phyloP scores from a whole-genome alignment of 176 grass and related monocot species.

The Triticum timopheevii region DNA sequence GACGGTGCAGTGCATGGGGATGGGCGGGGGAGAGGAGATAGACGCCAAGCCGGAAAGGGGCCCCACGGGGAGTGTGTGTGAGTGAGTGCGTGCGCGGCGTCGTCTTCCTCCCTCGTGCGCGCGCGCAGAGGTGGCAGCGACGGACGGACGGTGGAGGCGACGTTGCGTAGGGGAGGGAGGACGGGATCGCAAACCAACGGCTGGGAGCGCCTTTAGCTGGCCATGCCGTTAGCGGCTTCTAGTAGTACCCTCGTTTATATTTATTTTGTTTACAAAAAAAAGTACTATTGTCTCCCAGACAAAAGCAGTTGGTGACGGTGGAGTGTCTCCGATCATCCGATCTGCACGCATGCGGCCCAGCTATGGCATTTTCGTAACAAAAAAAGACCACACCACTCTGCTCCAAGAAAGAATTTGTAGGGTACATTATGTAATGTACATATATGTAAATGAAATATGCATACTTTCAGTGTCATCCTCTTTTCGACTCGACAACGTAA shows the following conservation, averaged over 20 bases:
- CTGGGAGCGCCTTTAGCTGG: constrained; percentile 30
- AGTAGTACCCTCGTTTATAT: neutral
- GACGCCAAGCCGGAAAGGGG: neutral
- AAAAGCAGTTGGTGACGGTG: too few species aligned
- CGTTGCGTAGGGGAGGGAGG: neutral
- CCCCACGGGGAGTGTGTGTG: constrained; percentile 10
- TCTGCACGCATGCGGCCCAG: too few species aligned
- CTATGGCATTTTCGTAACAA: too few species aligned
- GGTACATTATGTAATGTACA: too few species aligned
- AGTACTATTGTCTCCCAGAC: too few species aligned
- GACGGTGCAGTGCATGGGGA: constrained; percentile 33
- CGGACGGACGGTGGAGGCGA: neutral
- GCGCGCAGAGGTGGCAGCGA: constrained; percentile 17
- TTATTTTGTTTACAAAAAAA: neutral
- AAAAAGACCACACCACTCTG: too few species aligned
- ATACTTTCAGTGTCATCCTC: too few species aligned
- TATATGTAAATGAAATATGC: too few species aligned
- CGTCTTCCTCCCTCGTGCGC: constrained; percentile 36
- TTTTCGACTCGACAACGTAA: too few species aligned
- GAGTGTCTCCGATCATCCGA: too few species aligned
- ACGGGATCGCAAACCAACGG: constrained; percentile 57
- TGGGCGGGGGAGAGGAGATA: constrained; percentile 1
- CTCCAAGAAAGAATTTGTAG: too few species aligned
- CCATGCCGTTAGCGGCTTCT: neutral
- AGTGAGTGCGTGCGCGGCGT: neutral